A percentile compares a stretch with the other conserved stretches of the same genome.
These are phyloP conservation scores for Ustulina deusta DNA, from an alignment of 2,329 filamentous ascomycete genomes.

Conservation along the genomic window DNA sequence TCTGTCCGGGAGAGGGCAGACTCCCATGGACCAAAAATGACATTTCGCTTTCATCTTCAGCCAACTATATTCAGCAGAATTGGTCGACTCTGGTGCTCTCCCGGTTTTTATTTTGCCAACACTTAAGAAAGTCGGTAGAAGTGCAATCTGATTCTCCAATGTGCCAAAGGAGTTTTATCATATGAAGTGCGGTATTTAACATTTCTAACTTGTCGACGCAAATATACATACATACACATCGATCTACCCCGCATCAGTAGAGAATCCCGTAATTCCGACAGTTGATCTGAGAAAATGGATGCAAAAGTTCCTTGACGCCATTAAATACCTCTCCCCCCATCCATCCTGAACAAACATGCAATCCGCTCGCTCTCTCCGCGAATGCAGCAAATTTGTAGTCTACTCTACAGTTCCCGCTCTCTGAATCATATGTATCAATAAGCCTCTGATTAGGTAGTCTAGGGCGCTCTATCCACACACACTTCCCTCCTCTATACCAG, in stretches of 20 bases:
- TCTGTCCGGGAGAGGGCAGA: background rate
- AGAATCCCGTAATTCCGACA: background rate
- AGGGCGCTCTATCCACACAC: background rate
- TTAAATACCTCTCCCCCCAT: background rate
- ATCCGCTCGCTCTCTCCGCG: background rate
- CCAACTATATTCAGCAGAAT: background rate
- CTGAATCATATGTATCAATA: background rate
- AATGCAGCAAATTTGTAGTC: constrained; percentile 4
- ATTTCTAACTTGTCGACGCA: background rate
- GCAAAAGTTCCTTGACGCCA: constrained; percentile 16
- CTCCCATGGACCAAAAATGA: background rate
- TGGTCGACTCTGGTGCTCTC: background rate
- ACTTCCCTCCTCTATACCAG: background rate
- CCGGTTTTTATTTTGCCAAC: background rate
- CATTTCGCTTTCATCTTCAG: background rate
- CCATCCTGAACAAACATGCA: background rate
- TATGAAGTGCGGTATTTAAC: background rate
- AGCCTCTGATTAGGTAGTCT: too few relatives aligned
- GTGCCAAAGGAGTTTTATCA: background rate
- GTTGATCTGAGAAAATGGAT: background rate
- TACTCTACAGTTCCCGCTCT: constrained; percentile 15
- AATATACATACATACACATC: background rate
- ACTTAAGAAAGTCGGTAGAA: background rate
- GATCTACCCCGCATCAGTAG: background rate
- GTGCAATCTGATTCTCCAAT: background rate